Evolutionary conservation across 2,329 filamentous ascomycete species (phyloP).

Genomic region (Colletotrichum sp.): DNA sequence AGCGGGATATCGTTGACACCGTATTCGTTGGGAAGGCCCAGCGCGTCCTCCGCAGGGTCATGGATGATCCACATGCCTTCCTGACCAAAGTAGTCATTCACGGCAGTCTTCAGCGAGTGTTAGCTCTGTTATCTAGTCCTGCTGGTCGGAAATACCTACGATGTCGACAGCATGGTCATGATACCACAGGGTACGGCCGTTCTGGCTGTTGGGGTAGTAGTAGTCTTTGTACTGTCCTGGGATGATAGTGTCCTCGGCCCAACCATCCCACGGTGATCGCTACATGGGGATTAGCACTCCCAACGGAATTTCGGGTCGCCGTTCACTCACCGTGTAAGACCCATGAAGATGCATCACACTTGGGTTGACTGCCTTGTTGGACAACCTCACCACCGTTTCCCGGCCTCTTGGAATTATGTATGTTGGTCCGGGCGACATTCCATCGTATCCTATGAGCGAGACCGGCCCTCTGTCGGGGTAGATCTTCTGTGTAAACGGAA

Average conservation of each 20-base stretch:
- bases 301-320: neutral
- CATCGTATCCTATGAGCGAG: conserved; percentile 54
- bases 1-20: conserved; percentile 60
- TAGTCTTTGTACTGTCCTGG: conserved; percentile 65
- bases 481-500: conserved; percentile 26
- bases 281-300: neutral
- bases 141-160: conserved; percentile 19
- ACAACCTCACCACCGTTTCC: conserved; percentile 58
- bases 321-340: conserved; percentile 40
- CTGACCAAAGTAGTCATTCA: conserved; percentile 62
- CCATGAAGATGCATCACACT: conserved; percentile 61
- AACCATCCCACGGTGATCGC: conserved; percentile 41
- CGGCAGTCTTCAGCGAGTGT: conserved; percentile 41
- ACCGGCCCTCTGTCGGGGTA: conserved; percentile 38
- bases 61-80: conserved; percentile 60
- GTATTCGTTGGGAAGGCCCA: conserved; percentile 53
- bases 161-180: conserved; percentile 49
- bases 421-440: conserved; percentile 58
- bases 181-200: conserved; percentile 61
- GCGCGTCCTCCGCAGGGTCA: conserved; percentile 51
- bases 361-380: conserved; percentile 50
- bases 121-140: neutral
- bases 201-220: conserved; percentile 64
- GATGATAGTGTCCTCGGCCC: conserved; percentile 55
- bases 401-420: conserved; percentile 52